phyloP scores from a whole-genome alignment of 768 basidiomycete species.

The Mycena sanguinolenta region DNA sequence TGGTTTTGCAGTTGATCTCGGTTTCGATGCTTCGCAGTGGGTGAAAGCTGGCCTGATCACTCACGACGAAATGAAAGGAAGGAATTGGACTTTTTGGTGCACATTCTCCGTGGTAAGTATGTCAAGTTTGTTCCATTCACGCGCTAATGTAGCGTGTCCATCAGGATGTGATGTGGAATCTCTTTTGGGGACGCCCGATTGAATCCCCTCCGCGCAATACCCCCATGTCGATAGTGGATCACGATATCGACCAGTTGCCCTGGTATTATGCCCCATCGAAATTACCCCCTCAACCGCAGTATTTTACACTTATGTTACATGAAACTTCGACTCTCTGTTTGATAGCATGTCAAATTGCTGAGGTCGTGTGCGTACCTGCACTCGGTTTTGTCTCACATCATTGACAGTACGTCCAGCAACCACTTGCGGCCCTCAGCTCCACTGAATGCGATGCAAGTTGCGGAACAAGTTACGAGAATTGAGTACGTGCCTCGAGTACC shows the following conservation, averaged over 20 bases:
- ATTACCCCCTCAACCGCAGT: conserved; percentile 40
- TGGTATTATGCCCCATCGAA: conserved; percentile 49
- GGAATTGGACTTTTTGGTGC: conserved; percentile 58
- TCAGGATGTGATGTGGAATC: conserved; percentile 58
- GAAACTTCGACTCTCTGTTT: conserved; percentile 47
- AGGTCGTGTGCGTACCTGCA: conserved; percentile 46
- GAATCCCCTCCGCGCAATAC: conserved; percentile 44
- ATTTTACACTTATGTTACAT: conserved; percentile 45
- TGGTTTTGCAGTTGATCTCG: conserved; percentile 50
- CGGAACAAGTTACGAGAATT: conserved; percentile 36
- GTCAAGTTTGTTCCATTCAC: neutral
- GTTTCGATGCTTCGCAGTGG: conserved; percentile 53
- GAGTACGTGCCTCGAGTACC: conserved; percentile 32
- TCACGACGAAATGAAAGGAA: conserved; percentile 50
- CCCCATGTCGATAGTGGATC: conserved; percentile 51
- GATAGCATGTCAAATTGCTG: conserved; percentile 49
- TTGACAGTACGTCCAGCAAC: conserved; percentile 9
- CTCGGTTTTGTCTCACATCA: neutral
- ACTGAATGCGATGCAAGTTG: conserved; percentile 8
- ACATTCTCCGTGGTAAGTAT: conserved; percentile 46
- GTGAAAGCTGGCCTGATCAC: conserved; percentile 54
- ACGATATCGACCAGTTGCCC: conserved; percentile 47
- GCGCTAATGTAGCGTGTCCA: neutral
- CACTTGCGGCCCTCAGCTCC: conserved; percentile 1
- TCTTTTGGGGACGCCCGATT: conserved; percentile 57